Conservation (phyloP, 2,329 filamentous ascomycete species). For the Aspergillus jensenii region DNA sequence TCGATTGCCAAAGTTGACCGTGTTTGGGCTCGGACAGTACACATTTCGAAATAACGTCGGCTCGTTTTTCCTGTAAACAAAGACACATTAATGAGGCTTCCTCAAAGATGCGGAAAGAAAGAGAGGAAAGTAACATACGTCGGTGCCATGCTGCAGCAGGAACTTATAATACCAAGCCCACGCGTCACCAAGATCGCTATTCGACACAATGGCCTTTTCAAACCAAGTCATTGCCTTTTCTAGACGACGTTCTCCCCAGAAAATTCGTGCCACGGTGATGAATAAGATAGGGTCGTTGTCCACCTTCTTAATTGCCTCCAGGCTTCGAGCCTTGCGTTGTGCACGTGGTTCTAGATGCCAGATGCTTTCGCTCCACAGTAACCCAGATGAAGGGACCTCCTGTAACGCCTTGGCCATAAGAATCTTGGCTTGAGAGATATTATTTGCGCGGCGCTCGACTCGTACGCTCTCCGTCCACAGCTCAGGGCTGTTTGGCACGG, state of each 20-base stretch:
- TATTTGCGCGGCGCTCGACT: conserved; percentile 83
- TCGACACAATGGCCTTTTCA: conserved; percentile 86
- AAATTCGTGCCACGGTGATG: conserved; percentile 88
- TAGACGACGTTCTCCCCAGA: conserved; percentile 88
- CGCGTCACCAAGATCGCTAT: conserved; percentile 83
- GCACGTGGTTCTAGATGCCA: conserved; percentile 91
- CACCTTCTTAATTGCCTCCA: conserved; percentile 96
- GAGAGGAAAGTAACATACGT: conserved; percentile 46
- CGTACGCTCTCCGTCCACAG: conserved; percentile 94
- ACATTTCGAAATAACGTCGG: conserved; percentile 79
- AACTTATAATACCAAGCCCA: conserved; percentile 99
- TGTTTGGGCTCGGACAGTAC: conserved; percentile 82
- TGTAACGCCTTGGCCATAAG: conserved; percentile 93
- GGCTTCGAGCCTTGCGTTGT: conserved; percentile 83
- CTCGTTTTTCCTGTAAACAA: conserved; percentile 68
- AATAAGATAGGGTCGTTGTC: conserved; percentile 89
- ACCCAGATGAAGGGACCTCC: conserved; percentile 81
- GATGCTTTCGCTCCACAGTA: conserved; percentile 92
- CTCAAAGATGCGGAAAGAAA: background rate
- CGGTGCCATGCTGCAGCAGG: conserved; percentile 84
- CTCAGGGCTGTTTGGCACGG: conserved; percentile 78
- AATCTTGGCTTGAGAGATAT: conserved; percentile 78
- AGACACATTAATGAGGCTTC: conserved; percentile 6
- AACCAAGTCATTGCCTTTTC: conserved; percentile 98
- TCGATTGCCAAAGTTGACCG: conserved; percentile 84